Evolutionary conservation across 768 basidiomycete species (phyloP).

Genomic region (Trametes meyenii): DNA sequence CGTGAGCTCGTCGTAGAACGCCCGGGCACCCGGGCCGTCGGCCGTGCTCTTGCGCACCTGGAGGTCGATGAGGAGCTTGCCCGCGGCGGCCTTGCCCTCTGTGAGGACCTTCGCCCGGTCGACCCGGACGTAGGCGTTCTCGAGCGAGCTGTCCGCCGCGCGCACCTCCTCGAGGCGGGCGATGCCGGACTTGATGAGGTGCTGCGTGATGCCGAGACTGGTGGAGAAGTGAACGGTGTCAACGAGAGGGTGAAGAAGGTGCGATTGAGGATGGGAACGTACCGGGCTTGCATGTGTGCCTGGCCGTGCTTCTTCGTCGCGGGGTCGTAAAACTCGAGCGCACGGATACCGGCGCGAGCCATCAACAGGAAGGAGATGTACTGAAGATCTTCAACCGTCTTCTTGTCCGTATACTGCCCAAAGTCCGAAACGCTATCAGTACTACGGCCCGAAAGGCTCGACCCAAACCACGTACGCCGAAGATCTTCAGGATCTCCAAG

Average conservation of each 20-base stretch:
- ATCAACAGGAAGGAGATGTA: constrained; percentile 82
- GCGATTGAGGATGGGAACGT: constrained; percentile 25
- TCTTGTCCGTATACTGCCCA: constrained; percentile 61
- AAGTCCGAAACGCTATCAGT: not conserved
- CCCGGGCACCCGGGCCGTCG: constrained; percentile 76
- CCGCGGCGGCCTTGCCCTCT: constrained; percentile 66
- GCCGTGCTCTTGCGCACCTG: constrained; percentile 88
- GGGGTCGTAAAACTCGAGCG: constrained; percentile 84
- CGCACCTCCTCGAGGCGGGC: constrained; percentile 71
- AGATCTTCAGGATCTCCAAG: constrained; percentile 74
- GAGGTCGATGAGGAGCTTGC: constrained; percentile 75
- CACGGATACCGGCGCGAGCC: constrained; percentile 82
- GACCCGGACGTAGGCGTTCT: constrained; percentile 71
- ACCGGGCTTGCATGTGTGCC: constrained; percentile 91
- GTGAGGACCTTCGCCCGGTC: constrained; percentile 69
- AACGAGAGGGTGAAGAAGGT: not conserved
- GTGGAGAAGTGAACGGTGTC: not conserved
- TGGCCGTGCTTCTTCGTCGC: constrained; percentile 81
- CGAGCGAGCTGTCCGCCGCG: constrained; percentile 55
- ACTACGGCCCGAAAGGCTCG: no score
- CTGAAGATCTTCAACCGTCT: constrained; percentile 78
- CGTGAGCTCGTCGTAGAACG: constrained; percentile 80
- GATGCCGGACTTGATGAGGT: constrained; percentile 71
- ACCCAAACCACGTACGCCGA: constrained; percentile 54
- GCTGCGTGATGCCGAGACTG: constrained; percentile 82